Evolutionary conservation across 805 yeast genomes (phyloP).

Genomic region (Nakazawaea peltata): DNA sequence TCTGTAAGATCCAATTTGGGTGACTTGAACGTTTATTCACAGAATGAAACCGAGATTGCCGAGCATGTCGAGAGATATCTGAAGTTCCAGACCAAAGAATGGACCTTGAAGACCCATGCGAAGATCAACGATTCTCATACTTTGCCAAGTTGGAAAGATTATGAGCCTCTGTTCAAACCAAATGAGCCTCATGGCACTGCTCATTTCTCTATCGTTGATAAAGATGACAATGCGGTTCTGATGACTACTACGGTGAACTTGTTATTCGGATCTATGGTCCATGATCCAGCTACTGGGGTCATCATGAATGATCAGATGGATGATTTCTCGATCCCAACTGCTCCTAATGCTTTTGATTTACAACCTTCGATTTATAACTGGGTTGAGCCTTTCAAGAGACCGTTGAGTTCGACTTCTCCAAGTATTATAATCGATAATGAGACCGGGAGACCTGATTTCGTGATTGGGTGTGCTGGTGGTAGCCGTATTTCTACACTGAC

Average conservation of each 20-base stretch:
- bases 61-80: constrained; percentile 29
- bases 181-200: constrained; percentile 89
- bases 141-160: constrained; percentile 55
- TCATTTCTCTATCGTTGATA: constrained; percentile 76
- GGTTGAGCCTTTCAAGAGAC: constrained; percentile 69
- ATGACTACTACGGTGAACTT: constrained; percentile 87
- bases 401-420: constrained; percentile 80
- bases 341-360: constrained; percentile 69
- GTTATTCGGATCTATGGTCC: constrained; percentile 74
- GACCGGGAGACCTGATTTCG: constrained; percentile 45
- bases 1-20: constrained; percentile 83
- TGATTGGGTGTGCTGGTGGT: constrained; percentile 94
- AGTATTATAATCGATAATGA: constrained; percentile 44
- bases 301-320: constrained; percentile 90
- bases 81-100: constrained; percentile 40
- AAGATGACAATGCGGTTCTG: constrained; percentile 66
- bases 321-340: constrained; percentile 73
- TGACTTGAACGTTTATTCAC: constrained; percentile 34
- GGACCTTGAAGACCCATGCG: constrained; percentile 44
- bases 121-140: constrained; percentile 55
- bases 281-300: constrained; percentile 76
- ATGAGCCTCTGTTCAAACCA: constrained; percentile 70
- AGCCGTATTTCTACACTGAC: constrained; percentile 78
- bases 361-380: constrained; percentile 77
- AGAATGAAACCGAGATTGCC: constrained; percentile 15